Percentiles rank a stretch among this genome's conserved stretches.
Evolutionary conservation across 139 green algal species (phyloP).

Genomic region (Volvox reticuliferus): DNA sequence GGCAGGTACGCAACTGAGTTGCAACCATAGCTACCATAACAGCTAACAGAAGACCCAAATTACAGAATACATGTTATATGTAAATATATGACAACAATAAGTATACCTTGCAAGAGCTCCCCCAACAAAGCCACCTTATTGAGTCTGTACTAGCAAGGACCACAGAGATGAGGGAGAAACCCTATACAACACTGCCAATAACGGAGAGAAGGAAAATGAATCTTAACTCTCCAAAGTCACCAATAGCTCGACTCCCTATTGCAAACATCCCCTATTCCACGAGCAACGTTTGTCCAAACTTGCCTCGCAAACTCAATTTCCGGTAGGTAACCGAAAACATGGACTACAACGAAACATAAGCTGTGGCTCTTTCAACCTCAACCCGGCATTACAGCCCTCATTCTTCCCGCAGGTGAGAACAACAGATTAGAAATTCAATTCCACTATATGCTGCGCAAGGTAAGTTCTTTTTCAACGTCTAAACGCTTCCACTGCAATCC

Average conservation of each 20-base stretch:
- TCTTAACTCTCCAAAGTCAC: conserved; percentile 3
- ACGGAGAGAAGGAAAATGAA: neutral
- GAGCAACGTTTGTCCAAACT: neutral
- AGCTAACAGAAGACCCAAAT: neutral
- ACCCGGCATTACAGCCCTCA: no score
- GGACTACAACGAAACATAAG: neutral
- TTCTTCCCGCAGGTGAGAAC: conserved; percentile 4
- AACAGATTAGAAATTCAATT: neutral
- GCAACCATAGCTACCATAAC: neutral
- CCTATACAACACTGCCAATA: no score
- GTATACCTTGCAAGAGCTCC: no score
- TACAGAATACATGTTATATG: no score
- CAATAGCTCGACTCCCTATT: neutral
- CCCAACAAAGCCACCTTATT: no score
- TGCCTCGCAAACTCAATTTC: neutral
- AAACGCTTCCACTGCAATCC: no score
- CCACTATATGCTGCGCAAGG: neutral
- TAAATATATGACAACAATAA: no score
- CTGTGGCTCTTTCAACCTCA: neutral
- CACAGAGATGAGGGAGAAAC: no score
- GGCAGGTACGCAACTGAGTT: neutral
- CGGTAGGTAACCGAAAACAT: neutral
- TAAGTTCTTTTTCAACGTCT: no score
- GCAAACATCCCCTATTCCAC: neutral
- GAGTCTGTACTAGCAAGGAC: no score